These are phyloP conservation scores for Candida tallmaniae DNA, from an alignment of 805 yeast genomes.

Conservation along the genomic window DNA sequence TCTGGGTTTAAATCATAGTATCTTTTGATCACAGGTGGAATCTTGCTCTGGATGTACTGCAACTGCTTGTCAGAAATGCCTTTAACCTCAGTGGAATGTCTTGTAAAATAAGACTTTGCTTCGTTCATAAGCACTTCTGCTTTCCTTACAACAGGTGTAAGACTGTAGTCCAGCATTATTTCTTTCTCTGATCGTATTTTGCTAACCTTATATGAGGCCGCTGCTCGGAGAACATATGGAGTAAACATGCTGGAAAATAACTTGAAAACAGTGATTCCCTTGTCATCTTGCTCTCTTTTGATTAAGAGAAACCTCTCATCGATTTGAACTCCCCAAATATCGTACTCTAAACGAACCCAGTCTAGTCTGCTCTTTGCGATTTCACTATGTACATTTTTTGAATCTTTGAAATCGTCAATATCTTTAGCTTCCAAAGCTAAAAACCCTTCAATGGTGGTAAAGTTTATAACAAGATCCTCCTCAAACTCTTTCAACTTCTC, in stretches of 20 bases:
- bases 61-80: constrained; percentile 2
- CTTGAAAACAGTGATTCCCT: constrained; percentile 8
- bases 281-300: constrained; percentile 2
- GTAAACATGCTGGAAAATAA: constrained; percentile 13
- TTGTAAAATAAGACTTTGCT: background rate
- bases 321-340: constrained; percentile 26
- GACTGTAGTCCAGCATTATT: constrained; percentile 9
- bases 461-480: constrained; percentile 19
- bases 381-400: constrained; percentile 11
- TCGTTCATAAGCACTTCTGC: constrained; percentile 13
- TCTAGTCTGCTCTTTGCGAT: constrained; percentile 11
- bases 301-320: constrained; percentile 10
- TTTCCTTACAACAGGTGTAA: constrained; percentile 15
- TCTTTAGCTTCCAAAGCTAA: constrained; percentile 17
- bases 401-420: constrained; percentile 8
- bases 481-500: constrained; percentile 11
- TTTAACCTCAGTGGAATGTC: background rate
- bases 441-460: constrained; percentile 38
- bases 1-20: constrained; percentile 6
- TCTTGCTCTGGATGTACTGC: constrained; percentile 6
- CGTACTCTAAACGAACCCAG: constrained; percentile 31
- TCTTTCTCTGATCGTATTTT: constrained; percentile 8
- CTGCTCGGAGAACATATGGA: constrained; percentile 11
- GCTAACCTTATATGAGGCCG: constrained; percentile 18
- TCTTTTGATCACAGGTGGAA: constrained; percentile 4